Evolutionary conservation across 2,329 filamentous ascomycete species (phyloP), one percentile per base, ranked within the genome.

Genomic region (Scorias spongiosa): DNA sequence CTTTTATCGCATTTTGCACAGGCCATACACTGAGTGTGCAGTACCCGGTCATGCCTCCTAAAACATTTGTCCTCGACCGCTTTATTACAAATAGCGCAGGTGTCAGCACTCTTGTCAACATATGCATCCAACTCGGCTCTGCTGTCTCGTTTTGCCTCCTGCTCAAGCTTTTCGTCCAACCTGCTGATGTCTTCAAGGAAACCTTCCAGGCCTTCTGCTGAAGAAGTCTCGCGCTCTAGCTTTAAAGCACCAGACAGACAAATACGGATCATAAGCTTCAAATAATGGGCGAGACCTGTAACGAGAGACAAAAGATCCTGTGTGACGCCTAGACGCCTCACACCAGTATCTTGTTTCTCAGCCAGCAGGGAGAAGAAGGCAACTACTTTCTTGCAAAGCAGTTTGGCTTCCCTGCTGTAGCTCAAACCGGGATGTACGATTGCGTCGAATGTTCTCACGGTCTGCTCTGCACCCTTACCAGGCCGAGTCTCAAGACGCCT

Each of bases 371-470:
- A 87, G 62, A 98, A 98, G 69, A 98, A 98, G 20, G 89, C 85
- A 5, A 98, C 91, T 44, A 98, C 93, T 65, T 98, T 98, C 66
- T 98, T 98, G 71, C 91, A 98, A n/a, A 98, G 76, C 42, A 98
- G 72, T 65, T 98, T 98, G n/a, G 91, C 84, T 67, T 98, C 91
- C 56, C 91, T 80, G 14, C 84, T 83, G 60, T 96, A 98, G 9
- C 87, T 85, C 48, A 98, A 73, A 49, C 84, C 87, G 84, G 59
- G 52, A 36, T 60, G 51, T 20, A 52, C 57, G 45, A 51, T 58
- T n/a, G 49, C 49, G 15, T 60, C 57, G 39, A 58, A 58, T 9
- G 57, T 58, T 36, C 55, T 47, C 1, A 57, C 55, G 15, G 51
- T 49, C n/a, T 53, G 51, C 15, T 53, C 51, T 12, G 48, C 42